Evolutionary conservation across 2,329 filamentous ascomycete genomes (phyloP).

Genomic region (Scedosporium aurantiacum): DNA sequence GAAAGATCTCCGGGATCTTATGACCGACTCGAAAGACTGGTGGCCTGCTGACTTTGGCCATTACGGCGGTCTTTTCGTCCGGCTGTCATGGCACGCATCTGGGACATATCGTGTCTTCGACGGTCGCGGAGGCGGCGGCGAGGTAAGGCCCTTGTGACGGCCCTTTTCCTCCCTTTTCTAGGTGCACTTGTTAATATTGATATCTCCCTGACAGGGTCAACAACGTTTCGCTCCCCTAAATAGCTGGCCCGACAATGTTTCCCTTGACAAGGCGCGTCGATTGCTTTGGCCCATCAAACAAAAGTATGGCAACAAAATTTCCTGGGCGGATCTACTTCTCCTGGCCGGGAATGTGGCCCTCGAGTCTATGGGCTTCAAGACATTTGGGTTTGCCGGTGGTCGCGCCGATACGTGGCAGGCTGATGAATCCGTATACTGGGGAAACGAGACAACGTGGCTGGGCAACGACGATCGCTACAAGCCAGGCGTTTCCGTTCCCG

Average conservation of each 20-base stretch:
- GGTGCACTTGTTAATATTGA: slow-evolving; percentile 10
- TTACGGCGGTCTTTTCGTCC: slow-evolving; percentile 70
- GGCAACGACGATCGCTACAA: slow-evolving; percentile 61
- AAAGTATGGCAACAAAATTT: slow-evolving; percentile 75
- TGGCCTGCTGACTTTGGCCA: slow-evolving; percentile 77
- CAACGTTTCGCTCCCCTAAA: slow-evolving; percentile 73
- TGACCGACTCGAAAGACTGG: slow-evolving; percentile 71
- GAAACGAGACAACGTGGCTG: slow-evolving; percentile 60
- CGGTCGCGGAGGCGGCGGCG: slow-evolving; percentile 62
- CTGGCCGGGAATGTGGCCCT: slow-evolving; percentile 70
- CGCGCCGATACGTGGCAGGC: slow-evolving; percentile 64
- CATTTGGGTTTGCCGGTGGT: slow-evolving; percentile 63
- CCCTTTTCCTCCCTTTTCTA: background rate
- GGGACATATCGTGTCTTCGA: slow-evolving; percentile 69
- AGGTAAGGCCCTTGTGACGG: slow-evolving; percentile 14
- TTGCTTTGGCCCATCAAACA: slow-evolving; percentile 75
- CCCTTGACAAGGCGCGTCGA: slow-evolving; percentile 69
- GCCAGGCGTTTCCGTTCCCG: slow-evolving; percentile 11
- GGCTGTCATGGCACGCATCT: slow-evolving; percentile 71
- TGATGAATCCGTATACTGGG: slow-evolving; percentile 70
- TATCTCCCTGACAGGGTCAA: slow-evolving; percentile 42
- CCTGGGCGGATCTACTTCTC: slow-evolving; percentile 64
- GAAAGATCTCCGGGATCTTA: slow-evolving; percentile 58
- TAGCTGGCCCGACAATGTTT: slow-evolving; percentile 70
- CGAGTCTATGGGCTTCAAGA: slow-evolving; percentile 65